Evolutionary conservation across 83 land plant genomes (phyloP).

Genomic region (Thuja plicata): DNA sequence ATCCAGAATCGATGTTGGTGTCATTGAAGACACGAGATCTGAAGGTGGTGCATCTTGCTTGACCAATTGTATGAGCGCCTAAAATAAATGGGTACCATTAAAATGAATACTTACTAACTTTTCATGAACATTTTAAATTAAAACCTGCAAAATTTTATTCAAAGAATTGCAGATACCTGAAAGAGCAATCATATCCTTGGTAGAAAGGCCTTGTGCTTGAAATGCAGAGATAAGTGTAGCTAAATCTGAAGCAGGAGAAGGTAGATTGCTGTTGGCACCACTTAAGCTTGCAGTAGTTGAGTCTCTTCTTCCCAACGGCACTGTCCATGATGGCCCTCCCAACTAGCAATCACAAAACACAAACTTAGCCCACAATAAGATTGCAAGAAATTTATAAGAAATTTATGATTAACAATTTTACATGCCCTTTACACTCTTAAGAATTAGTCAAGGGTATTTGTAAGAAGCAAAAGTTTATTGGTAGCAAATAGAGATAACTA

Average conservation of each 20-base stretch:
- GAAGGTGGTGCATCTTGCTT: conserved; percentile 46
- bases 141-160: background rate
- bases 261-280: background rate
- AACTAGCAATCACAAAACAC: background rate
- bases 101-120: too few relatives aligned
- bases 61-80: conserved; percentile 65
- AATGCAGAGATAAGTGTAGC: background rate
- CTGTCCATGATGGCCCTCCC: background rate
- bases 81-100: background rate
- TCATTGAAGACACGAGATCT: conserved; percentile 41
- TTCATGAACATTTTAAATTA: background rate
- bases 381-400: too few relatives aligned
- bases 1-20: conserved; percentile 19
- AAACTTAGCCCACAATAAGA: too few relatives aligned
- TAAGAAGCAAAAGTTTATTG: too few relatives aligned
- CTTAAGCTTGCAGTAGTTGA: background rate
- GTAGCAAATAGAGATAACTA: too few relatives aligned
- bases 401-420: too few relatives aligned
- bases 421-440: too few relatives aligned
- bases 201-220: background rate
- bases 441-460: too few relatives aligned
- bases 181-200: background rate
- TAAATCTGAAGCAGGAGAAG: background rate
- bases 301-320: background rate
- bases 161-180: background rate